Conservation (phyloP, 192 early-diverging fungal genomes). For the Backusella morwellensis region DNA sequence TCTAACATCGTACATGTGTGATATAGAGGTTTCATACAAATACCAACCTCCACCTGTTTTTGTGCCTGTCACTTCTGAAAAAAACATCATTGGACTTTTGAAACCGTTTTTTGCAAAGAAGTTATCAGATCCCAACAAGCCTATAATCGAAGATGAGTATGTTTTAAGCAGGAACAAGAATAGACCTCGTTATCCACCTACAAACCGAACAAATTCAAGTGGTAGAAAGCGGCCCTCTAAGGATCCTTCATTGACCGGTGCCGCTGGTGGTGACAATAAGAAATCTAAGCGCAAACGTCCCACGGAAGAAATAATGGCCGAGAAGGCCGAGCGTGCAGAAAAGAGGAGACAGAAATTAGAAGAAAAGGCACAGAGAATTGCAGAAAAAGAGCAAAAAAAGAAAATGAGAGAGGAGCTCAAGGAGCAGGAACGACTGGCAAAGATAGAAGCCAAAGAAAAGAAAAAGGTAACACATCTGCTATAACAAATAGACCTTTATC, state of each 20-base stretch:
- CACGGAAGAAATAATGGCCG: constrained; percentile 30
- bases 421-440: constrained; percentile 43
- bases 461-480: constrained; percentile 16
- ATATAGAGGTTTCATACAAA: constrained; percentile 23
- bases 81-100: constrained; percentile 75
- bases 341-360: constrained; percentile 54
- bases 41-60: constrained; percentile 60
- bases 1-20: neutral
- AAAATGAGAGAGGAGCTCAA: constrained; percentile 40
- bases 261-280: constrained; percentile 21
- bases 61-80: constrained; percentile 54
- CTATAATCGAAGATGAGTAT: constrained; percentile 47
- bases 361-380: constrained; percentile 40
- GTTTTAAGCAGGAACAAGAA: constrained; percentile 33
- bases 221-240: constrained; percentile 30
- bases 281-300: constrained; percentile 30
- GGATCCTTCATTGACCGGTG: constrained; percentile 22
- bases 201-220: constrained; percentile 37
- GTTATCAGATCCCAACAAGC: constrained; percentile 19
- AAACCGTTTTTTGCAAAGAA: constrained; percentile 61
- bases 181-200: constrained; percentile 50
- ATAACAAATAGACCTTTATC: too few relatives aligned
- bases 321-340: constrained; percentile 36
- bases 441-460: constrained; percentile 44
- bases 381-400: constrained; percentile 48